These are phyloP conservation scores for Fremontodendron californicum DNA, from an alignment of 345 rosid species.

Conservation along the genomic window DNA sequence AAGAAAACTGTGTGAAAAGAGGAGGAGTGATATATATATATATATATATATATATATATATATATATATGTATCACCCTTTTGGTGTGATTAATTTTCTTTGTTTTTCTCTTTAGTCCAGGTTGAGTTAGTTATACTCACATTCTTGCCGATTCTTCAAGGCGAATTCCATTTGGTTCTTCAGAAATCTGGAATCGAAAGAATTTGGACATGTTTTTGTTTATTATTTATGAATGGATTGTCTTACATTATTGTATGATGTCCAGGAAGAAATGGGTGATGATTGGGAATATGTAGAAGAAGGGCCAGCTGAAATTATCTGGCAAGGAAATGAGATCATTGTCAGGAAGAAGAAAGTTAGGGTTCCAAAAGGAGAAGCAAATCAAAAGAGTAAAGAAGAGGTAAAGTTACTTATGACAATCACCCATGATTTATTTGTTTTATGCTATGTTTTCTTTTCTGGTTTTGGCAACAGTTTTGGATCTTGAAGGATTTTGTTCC, in stretches of 20 bases:
- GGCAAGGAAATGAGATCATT: conserved; percentile 86
- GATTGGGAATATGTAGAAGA: conserved; percentile 86
- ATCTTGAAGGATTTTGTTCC: conserved; percentile 14
- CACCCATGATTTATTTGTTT: not conserved
- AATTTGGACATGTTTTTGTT: not conserved
- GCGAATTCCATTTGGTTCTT: not conserved
- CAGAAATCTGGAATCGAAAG: not conserved
- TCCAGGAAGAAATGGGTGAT: conserved; percentile 45
- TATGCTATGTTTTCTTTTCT: not conserved
- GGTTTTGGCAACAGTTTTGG: not conserved
- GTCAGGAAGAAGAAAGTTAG: conserved; percentile 71
- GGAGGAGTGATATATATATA: not conserved
- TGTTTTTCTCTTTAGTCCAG: not conserved
- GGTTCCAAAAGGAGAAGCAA: conserved; percentile 54
- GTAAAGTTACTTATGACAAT: conserved; percentile 31
- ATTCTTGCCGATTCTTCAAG: not conserved
- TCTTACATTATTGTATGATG: not conserved
- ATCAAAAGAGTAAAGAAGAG: conserved; percentile 35
- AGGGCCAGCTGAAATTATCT: conserved; percentile 88
- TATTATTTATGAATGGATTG: not conserved
- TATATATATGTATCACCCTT: not conserved
- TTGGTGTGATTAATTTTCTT: not conserved
- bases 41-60: not conserved
- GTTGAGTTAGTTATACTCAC: not conserved
- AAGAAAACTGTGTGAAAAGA: not conserved